Conservation (phyloP, 1,284 basidiomycete genomes). For the Marasmius tenuissimus region DNA sequence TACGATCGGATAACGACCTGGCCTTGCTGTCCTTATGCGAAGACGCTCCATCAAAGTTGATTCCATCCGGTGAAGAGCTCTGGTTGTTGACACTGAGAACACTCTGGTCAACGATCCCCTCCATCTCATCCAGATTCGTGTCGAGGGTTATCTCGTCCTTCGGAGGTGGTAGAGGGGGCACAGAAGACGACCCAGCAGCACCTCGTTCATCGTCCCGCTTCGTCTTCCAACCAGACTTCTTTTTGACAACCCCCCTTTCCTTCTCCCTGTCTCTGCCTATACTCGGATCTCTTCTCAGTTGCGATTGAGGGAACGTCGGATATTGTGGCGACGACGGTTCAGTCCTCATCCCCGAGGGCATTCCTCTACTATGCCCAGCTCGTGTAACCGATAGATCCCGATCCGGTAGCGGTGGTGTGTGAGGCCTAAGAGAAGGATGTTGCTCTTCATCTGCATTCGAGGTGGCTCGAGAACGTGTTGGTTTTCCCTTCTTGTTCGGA, state of each 20-base stretch:
- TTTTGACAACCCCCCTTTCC: background rate
- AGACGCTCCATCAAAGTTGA: background rate
- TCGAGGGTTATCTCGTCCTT: constrained; percentile 13
- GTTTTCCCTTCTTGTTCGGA: background rate
- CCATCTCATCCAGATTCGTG: constrained; percentile 14
- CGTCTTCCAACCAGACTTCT: background rate
- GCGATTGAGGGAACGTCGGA: background rate
- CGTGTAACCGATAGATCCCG: background rate
- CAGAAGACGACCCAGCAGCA: background rate
- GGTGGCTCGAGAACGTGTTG: constrained; percentile 1
- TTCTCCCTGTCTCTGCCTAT: constrained; percentile 1
- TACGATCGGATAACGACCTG: constrained; percentile 7
- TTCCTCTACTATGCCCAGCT: background rate
- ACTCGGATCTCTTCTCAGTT: background rate
- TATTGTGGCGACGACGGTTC: background rate
- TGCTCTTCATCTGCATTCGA: constrained; percentile 4
- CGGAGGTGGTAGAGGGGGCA: constrained; percentile 4
- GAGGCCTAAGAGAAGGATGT: constrained; percentile 13
- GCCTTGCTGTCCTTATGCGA: background rate
- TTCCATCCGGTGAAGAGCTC: background rate
- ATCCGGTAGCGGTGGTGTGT: constrained; percentile 12
- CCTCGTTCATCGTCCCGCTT: background rate
- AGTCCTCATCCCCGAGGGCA: background rate
- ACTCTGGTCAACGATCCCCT: constrained; percentile 14
- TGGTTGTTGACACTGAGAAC: background rate